A percentile compares a stretch with the other conserved stretches of the same genome.
Evolutionary conservation across 2,329 filamentous ascomycete species (phyloP).

Genomic region (Fonsecaea pedrosoi): DNA sequence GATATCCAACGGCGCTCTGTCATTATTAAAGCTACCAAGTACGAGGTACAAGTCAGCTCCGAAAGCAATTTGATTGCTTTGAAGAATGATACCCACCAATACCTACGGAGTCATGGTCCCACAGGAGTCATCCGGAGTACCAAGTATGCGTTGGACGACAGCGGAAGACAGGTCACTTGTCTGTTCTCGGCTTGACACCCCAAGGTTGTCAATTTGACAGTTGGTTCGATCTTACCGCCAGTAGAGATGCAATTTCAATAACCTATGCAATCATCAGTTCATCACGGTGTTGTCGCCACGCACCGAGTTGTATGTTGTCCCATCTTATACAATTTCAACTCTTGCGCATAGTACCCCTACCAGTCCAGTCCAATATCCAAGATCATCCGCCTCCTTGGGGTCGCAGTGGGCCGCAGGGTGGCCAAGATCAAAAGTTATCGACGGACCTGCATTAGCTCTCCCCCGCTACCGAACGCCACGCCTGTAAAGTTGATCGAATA

Average conservation of each 20-base stretch:
- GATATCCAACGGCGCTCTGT: neutral
- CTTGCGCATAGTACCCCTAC: neutral
- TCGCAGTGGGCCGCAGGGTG: conserved; percentile 14
- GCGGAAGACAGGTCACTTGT: neutral
- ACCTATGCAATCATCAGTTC: neutral
- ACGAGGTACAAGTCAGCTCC: neutral
- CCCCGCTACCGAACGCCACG: conserved; percentile 29
- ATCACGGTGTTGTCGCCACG: neutral
- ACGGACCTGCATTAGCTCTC: conserved; percentile 33
- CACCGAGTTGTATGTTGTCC: neutral
- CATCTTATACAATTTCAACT: neutral
- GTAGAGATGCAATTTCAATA: neutral
- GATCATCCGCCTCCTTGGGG: conserved; percentile 4
- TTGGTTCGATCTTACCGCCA: neutral
- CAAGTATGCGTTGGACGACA: neutral
- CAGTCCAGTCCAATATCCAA: neutral
- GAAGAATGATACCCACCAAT: neutral
- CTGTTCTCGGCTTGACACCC: neutral
- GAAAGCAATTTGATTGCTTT: neutral
- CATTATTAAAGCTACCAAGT: neutral
- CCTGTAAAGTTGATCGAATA: conserved; percentile 15
- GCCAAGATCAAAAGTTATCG: conserved; percentile 14
- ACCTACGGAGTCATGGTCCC: neutral
- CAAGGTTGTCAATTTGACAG: neutral
- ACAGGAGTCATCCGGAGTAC: neutral